Conservation (phyloP, 495 filamentous ascomycete species). For the Xylaria castorea region DNA sequence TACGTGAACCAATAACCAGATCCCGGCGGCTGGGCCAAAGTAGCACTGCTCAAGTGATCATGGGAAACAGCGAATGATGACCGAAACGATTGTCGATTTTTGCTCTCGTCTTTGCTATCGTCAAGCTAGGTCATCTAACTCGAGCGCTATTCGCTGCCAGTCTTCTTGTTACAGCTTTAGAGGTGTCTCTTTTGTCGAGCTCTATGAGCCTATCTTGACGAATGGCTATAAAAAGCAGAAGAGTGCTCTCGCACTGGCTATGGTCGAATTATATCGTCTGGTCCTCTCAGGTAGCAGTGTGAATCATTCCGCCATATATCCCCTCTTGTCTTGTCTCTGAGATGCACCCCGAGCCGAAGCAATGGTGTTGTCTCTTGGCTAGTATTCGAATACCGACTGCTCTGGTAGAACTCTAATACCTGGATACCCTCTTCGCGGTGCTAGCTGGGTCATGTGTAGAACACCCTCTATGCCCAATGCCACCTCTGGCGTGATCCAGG, state of each 20-base stretch:
- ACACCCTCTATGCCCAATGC: slow-evolving; percentile 23
- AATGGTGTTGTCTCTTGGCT: slow-evolving; percentile 32
- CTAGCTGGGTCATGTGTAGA: slow-evolving; percentile 26
- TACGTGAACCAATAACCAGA: slow-evolving; percentile 32
- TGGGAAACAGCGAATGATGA: slow-evolving; percentile 40
- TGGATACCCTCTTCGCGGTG: slow-evolving; percentile 27
- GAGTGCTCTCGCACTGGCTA: slow-evolving; percentile 46
- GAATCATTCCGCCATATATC: slow-evolving; percentile 33
- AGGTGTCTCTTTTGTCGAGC: slow-evolving; percentile 40
- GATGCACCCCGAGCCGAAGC: slow-evolving; percentile 38
- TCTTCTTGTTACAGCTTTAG: slow-evolving; percentile 50
- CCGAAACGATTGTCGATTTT: slow-evolving; percentile 46
- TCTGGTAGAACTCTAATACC: slow-evolving; percentile 36
- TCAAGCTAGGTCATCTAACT: slow-evolving; percentile 61
- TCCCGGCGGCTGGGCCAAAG: slow-evolving; percentile 34
- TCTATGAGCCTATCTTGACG: slow-evolving; percentile 57
- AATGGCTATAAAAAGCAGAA: slow-evolving; percentile 55
- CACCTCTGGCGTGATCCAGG: slow-evolving; percentile 25
- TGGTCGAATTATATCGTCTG: slow-evolving; percentile 44
- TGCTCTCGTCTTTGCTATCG: slow-evolving; percentile 66
- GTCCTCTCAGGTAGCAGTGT: slow-evolving; percentile 40
- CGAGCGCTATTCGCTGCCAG: slow-evolving; percentile 59
- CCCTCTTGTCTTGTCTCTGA: slow-evolving; percentile 33
- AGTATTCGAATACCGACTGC: slow-evolving; percentile 39
- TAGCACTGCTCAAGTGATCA: slow-evolving; percentile 39